A percentile compares a stretch with the other conserved stretches of the same genome.
Evolutionary conservation across 495 filamentous ascomycete species (phyloP).

Genomic region (Thermothielavioides terrestris): DNA sequence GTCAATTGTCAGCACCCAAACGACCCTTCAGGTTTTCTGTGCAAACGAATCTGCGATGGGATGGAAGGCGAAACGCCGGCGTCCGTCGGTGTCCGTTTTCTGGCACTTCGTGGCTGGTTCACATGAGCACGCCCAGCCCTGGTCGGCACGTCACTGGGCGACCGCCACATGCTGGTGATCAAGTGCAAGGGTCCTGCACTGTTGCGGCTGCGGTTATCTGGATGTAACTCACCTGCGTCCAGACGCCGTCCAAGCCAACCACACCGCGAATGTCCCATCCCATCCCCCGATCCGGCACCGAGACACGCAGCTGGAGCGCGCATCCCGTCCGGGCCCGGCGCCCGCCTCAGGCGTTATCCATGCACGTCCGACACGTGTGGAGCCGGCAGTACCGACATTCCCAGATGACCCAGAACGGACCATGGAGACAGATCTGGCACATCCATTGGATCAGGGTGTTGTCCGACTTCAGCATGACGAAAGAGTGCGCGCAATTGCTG

Average conservation of each 20-base stretch:
- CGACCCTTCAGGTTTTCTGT: neutral
- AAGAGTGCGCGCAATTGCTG: conserved; percentile 56
- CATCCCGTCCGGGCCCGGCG: neutral
- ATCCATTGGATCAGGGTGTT: conserved; percentile 67
- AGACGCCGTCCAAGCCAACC: neutral
- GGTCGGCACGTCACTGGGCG: conserved; percentile 10
- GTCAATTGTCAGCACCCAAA: conserved; percentile 5
- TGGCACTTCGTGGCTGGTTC: conserved; percentile 1
- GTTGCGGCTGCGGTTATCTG: neutral
- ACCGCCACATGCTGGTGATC: neutral
- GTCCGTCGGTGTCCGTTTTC: too few species aligned
- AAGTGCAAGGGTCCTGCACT: neutral
- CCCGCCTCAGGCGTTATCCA: conserved; percentile 38
- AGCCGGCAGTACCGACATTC: conserved; percentile 72
- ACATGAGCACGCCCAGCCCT: neutral
- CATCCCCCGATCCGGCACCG: too few species aligned
- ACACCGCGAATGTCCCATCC: too few species aligned
- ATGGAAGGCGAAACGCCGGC: too few species aligned
- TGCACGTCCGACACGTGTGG: conserved; percentile 63
- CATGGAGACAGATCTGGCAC: conserved; percentile 67
- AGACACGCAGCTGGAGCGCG: too few species aligned
- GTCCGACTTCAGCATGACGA: conserved; percentile 71
- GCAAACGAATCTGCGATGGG: neutral
- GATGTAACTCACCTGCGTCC: conserved; percentile 18
- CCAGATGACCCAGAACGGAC: conserved; percentile 75